These are phyloP conservation scores for Rasamsonia emersonii DNA, from an alignment of 2,329 filamentous ascomycete species.

Conservation along the genomic window DNA sequence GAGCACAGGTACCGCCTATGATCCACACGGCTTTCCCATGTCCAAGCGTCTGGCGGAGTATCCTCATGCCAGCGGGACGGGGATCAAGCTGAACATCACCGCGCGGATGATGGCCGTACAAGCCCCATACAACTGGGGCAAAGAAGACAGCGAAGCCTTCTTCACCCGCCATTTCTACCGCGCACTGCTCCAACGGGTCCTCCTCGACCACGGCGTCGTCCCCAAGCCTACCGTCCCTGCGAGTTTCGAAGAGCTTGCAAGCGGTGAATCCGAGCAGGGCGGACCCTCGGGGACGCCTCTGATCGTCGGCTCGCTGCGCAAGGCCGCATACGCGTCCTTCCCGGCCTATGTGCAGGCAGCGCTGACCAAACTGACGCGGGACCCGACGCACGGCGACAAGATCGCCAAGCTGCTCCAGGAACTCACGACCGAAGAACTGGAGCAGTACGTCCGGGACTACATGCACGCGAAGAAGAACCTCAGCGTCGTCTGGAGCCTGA, in stretches of 20 bases:
- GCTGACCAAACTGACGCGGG: conserved; percentile 60
- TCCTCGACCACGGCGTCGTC: conserved; percentile 75
- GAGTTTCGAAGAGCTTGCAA: conserved; percentile 16
- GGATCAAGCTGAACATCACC: conserved; percentile 85
- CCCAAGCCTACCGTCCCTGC: conserved; percentile 40
- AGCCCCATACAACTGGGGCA: conserved; percentile 86
- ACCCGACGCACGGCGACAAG: conserved; percentile 51
- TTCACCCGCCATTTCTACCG: conserved; percentile 92
- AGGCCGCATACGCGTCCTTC: conserved; percentile 69
- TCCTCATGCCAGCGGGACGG: conserved; percentile 46
- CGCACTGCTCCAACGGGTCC: conserved; percentile 82
- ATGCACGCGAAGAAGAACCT: conserved; percentile 65
- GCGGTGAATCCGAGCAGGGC: conserved; percentile 9
- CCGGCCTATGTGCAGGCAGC: conserved; percentile 71
- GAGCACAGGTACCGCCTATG: conserved; percentile 61
- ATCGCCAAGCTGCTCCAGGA: conserved; percentile 57
- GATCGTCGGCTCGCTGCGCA: conserved; percentile 76
- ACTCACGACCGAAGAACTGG: conserved; percentile 68
- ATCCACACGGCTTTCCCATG: conserved; percentile 92
- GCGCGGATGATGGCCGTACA: conserved; percentile 98
- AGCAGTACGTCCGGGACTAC: conserved; percentile 59
- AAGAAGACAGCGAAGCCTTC: conserved; percentile 70
- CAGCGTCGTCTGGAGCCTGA: conserved; percentile 82
- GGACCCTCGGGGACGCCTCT: conserved; percentile 58
- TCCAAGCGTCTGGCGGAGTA: conserved; percentile 57